Percentiles rank a stretch among this genome's conserved stretches.
Evolutionary conservation across 2,329 filamentous ascomycete species (phyloP).

Genomic region (Pochonia chlamydosporia): DNA sequence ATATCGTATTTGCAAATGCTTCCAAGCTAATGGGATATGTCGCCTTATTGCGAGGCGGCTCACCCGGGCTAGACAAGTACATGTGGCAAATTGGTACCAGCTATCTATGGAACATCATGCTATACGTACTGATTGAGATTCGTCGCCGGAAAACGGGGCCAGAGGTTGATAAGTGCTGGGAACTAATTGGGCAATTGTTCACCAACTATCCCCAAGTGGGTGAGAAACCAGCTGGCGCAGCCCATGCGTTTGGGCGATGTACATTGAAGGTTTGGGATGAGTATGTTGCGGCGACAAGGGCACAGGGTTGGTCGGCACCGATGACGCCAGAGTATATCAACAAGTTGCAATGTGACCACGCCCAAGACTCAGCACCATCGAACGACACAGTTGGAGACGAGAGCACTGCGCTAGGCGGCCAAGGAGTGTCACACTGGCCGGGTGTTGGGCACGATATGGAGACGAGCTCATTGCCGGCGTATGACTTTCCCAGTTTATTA

Average conservation of each 20-base stretch:
- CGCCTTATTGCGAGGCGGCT: constrained; percentile 12
- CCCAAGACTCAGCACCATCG: neutral
- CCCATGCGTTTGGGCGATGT: constrained; percentile 14
- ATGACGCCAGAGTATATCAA: constrained; percentile 7
- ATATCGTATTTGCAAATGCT: constrained; percentile 8
- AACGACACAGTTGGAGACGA: too few species aligned
- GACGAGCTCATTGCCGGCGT: too few species aligned
- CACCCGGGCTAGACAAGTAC: constrained; percentile 18
- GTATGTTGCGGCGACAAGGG: constrained; percentile 1
- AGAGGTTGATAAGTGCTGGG: constrained; percentile 21
- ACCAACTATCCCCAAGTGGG: constrained; percentile 16
- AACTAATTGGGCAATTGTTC: constrained; percentile 18
- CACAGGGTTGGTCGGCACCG: too few species aligned
- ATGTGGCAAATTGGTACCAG: constrained; percentile 20
- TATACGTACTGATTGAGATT: constrained; percentile 24
- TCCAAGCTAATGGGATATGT: constrained; percentile 15
- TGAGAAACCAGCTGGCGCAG: constrained; percentile 13
- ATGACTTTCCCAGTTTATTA: too few species aligned
- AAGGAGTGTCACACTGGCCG: too few species aligned
- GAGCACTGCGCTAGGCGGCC: too few species aligned
- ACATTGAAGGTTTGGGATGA: constrained; percentile 10
- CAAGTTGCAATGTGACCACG: neutral
- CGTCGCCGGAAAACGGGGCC: constrained; percentile 18
- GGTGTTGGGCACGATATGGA: too few species aligned
- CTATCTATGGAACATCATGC: constrained; percentile 23